These are phyloP conservation scores for Mentha longifolia DNA, from an alignment of 257 asterid species.

Conservation along the genomic window DNA sequence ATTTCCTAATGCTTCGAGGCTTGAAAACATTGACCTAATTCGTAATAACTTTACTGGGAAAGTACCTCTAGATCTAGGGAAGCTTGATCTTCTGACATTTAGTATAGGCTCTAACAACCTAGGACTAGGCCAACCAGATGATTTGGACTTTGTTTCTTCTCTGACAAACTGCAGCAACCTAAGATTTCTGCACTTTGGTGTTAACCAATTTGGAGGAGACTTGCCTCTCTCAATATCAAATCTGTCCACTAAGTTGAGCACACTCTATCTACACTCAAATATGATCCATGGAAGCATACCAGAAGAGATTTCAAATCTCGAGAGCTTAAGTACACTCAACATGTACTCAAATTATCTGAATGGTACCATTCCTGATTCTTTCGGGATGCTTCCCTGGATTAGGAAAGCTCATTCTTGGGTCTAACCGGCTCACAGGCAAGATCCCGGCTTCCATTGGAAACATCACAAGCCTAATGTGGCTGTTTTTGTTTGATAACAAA, in stretches of 20 bases:
- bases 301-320: slow-evolving; percentile 45
- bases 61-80: slow-evolving; percentile 43
- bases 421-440: slow-evolving; percentile 46
- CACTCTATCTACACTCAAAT: slow-evolving; percentile 39
- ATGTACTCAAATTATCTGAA: slow-evolving; percentile 34
- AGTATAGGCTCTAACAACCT: slow-evolving; percentile 39
- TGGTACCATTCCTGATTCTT: slow-evolving; percentile 52
- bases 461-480: slow-evolving; percentile 35
- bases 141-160: slow-evolving; percentile 39
- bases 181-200: slow-evolving; percentile 36
- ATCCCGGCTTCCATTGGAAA: slow-evolving; percentile 52
- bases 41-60: slow-evolving; percentile 50
- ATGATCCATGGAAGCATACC: slow-evolving; percentile 51
- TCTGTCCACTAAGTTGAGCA: slow-evolving; percentile 42
- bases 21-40: slow-evolving; percentile 40
- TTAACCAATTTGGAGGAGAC: slow-evolving; percentile 46
- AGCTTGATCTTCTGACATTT: slow-evolving; percentile 36
- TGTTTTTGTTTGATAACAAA: slow-evolving; percentile 44
- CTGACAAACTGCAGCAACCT: slow-evolving; percentile 51
- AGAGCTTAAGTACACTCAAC: slow-evolving; percentile 36
- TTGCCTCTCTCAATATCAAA: slow-evolving; percentile 46
- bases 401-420: slow-evolving; percentile 37
- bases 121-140: slow-evolving; percentile 43
- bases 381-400: slow-evolving; percentile 49
- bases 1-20: slow-evolving; percentile 45